phyloP scores from a whole-genome alignment of 306 rosid genomes.

The Begonia peltatifolia region DNA sequence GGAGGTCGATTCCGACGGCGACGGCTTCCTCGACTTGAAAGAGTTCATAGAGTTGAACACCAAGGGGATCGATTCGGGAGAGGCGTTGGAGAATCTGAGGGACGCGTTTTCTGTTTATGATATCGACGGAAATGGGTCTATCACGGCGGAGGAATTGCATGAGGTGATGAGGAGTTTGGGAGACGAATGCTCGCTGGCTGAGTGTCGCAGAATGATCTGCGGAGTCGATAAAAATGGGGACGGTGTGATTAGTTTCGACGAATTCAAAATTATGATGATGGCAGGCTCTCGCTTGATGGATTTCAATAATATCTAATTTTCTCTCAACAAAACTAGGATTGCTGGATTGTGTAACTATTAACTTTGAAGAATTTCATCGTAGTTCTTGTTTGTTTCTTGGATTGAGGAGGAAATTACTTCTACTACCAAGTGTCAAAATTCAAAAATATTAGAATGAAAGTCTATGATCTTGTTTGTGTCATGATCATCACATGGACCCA shows the following conservation, averaged over 20 bases:
- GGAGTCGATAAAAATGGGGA: conserved; percentile 80
- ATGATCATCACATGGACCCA: too few relatives aligned
- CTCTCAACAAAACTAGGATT: too few relatives aligned
- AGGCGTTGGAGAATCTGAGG: conserved; percentile 55
- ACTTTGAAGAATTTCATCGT: too few relatives aligned
- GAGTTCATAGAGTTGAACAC: conserved; percentile 81
- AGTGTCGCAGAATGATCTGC: conserved; percentile 69
- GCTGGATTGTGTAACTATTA: too few relatives aligned
- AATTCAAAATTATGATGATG: conserved; percentile 85
- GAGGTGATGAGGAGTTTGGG: conserved; percentile 62
- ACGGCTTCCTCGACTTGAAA: conserved; percentile 57
- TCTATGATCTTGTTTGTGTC: too few relatives aligned
- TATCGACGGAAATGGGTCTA: conserved; percentile 71
- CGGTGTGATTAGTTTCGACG: conserved; percentile 78
- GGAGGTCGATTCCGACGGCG: conserved; percentile 81
- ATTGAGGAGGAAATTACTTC: too few relatives aligned
- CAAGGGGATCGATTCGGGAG: conserved; percentile 59
- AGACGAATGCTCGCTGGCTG: conserved; percentile 66
- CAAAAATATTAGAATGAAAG: too few relatives aligned
- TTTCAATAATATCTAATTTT: not conserved
- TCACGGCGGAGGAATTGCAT: conserved; percentile 71
- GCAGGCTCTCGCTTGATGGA: conserved; percentile 44
- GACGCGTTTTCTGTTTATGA: conserved; percentile 85
- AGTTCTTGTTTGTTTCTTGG: too few relatives aligned
- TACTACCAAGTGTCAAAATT: too few relatives aligned